Base-by-base conservation (phyloP, 352 stramenopile species). In the Phytophthora agathidicida region DNA sequence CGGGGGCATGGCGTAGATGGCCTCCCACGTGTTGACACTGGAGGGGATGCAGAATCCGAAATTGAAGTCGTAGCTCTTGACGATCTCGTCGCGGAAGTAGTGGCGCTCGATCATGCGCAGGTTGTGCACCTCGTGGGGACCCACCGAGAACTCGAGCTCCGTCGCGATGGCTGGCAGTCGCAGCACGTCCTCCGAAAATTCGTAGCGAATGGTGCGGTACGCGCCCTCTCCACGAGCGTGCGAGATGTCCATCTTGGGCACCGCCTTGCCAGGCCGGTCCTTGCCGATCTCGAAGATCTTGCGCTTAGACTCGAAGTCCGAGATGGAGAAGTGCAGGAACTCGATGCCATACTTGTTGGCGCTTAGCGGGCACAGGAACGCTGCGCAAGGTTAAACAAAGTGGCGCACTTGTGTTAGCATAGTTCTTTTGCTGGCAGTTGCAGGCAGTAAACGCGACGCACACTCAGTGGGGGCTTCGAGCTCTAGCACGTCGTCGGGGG, bases 81-180 rank as follows among this genome's bases (percentile, higher is more conserved):
- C 76, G 57, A 98, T 95, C 65, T 97, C 73, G 60, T 98, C 86
- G 42, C 90, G 80, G 65, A 98, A 99, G 75, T 98, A 99, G 73
- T 98, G 95, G 39, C 96, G 83, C 69, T 99, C 94, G 55, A 99
- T 97, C 96, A 99, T 99, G 36, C 95, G 80, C 62, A 98, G 93
- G 38, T 87, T 88, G 48, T 84, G 75, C 44, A 99, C 73, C 61
- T 96, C 88, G 52, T 96, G 80, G 3, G 88, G 69, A 0, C 96
- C 96, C 13, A 98, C 94, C 11, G 81, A 84, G 73, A 99, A 99
- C 64, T 97, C 91, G 35, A 98, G 85, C 54, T 89, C 80, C 24
- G 89, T 97, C 47, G 83, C 77, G 51, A 98, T 94, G n/a, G 82
- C 66, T 1, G 92, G 92, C 32, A 98, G 75, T 33, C 90, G 86